These are phyloP conservation scores for Colletotrichum scovillei DNA, from an alignment of 2,329 filamentous ascomycete genomes.

Conservation along the genomic window DNA sequence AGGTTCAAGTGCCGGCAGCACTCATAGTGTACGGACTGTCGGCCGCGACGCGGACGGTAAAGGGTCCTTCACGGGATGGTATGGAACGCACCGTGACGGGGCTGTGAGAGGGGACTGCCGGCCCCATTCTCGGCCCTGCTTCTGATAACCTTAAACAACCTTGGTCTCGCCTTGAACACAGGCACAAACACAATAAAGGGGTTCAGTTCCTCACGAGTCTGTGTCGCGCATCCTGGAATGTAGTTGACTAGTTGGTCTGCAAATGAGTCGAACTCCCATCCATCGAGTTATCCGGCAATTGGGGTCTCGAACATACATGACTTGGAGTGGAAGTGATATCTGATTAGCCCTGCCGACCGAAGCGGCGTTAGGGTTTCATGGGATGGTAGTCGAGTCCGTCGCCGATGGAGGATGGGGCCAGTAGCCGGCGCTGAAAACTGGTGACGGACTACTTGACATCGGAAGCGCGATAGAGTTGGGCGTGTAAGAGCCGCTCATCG, in stretches of 20 bases:
- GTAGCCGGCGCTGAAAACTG: neutral
- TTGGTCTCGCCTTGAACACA: neutral
- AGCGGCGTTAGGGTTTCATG: neutral
- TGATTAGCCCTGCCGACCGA: neutral
- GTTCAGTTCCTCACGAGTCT: neutral
- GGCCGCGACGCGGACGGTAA: neutral
- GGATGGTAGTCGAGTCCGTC: neutral
- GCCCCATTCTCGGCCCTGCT: neutral
- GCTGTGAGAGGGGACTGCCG: neutral
- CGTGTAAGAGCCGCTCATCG: conserved; percentile 2
- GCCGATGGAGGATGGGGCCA: neutral
- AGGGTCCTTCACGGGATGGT: neutral
- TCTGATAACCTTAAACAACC: neutral
- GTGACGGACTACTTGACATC: neutral
- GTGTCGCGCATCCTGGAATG: neutral
- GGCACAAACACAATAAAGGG: neutral
- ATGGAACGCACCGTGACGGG: neutral
- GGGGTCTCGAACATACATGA: neutral
- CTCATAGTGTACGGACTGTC: neutral
- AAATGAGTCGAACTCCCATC: neutral
- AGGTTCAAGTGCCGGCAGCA: neutral
- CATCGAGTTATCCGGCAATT: neutral
- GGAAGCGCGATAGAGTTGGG: conserved; percentile 11
- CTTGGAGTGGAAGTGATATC: neutral
- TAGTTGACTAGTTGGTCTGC: neutral